phyloP scores from a whole-genome alignment of 2,329 filamentous ascomycete genomes.

The Fusarium burgessii region DNA sequence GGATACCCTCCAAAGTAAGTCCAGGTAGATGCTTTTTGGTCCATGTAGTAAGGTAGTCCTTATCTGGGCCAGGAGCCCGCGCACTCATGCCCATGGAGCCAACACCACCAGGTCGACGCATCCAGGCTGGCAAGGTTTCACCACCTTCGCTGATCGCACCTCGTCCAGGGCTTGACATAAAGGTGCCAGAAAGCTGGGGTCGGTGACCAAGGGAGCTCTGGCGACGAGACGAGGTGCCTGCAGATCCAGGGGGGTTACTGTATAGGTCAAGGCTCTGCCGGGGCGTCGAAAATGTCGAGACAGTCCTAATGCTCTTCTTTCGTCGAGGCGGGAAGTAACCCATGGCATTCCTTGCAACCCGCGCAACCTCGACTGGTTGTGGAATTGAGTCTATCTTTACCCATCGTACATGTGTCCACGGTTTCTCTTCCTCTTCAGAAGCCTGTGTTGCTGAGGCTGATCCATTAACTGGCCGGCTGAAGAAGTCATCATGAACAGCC shows the following conservation, averaged over 20 bases:
- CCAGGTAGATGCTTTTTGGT: conserved; percentile 86
- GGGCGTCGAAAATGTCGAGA: conserved; percentile 75
- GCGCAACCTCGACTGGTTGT: conserved; percentile 84
- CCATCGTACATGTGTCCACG: conserved; percentile 92
- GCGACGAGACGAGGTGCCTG: conserved; percentile 54
- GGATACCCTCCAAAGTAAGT: conserved; percentile 75
- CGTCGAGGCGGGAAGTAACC: conserved; percentile 93
- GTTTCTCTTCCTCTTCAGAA: conserved; percentile 66
- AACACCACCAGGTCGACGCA: conserved; percentile 88
- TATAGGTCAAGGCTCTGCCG: conserved; percentile 72
- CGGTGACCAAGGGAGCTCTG: conserved; percentile 57
- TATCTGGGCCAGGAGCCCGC: conserved; percentile 81
- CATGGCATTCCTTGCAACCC: conserved; percentile 81
- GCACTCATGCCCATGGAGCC: conserved; percentile 81
- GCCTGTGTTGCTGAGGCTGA: conserved; percentile 44
- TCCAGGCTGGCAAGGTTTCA: conserved; percentile 66
- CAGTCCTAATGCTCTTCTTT: conserved; percentile 81
- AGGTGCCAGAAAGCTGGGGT: conserved; percentile 50
- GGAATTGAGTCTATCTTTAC: conserved; percentile 78
- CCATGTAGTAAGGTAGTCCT: conserved; percentile 86
- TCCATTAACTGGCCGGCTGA: conserved; percentile 53
- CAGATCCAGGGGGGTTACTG: conserved; percentile 56
- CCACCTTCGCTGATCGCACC: conserved; percentile 53
- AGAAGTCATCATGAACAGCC: conserved; percentile 56
- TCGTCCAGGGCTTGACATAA: conserved; percentile 53